phyloP scores from a whole-genome alignment of 306 rosid species.

The Pyrus bretschneideri region DNA sequence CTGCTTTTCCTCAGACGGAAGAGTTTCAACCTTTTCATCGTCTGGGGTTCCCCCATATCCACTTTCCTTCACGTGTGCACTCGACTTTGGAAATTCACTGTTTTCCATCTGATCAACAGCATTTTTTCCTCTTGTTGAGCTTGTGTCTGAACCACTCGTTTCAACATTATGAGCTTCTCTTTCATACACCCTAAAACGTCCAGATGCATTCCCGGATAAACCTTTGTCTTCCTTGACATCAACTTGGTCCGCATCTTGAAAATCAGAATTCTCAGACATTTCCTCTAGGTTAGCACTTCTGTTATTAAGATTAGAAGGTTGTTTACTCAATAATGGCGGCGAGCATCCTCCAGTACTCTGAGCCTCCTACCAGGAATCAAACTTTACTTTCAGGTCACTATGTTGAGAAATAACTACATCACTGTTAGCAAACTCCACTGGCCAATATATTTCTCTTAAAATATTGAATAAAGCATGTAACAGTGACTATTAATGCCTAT shows the following conservation, averaged over 20 bases:
- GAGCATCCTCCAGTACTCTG: conserved; percentile 46
- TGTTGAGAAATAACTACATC: conserved; percentile 24
- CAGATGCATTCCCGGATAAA: conserved; percentile 35
- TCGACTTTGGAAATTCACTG: conserved; percentile 44
- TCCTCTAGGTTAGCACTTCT: conserved; percentile 50
- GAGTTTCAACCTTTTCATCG: conserved; percentile 60
- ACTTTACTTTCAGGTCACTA: conserved; percentile 34
- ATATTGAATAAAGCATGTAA: background rate
- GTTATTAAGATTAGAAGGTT: conserved; percentile 30
- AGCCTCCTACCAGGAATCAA: conserved; percentile 61
- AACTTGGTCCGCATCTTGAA: conserved; percentile 43
- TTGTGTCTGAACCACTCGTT: conserved; percentile 83
- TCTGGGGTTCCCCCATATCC: conserved; percentile 47
- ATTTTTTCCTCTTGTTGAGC: conserved; percentile 64
- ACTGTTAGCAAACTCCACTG: conserved; percentile 16
- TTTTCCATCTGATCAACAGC: conserved; percentile 37
- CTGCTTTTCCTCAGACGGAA: conserved; percentile 45
- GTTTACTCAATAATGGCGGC: conserved; percentile 41
- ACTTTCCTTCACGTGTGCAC: conserved; percentile 32
- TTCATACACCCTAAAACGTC: conserved; percentile 36
- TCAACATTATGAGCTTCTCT: conserved; percentile 71
- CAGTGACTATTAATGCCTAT: background rate
- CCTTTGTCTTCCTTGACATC: conserved; percentile 47
- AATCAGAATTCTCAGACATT: conserved; percentile 65
- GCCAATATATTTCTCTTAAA: conserved; percentile 3